A percentile compares a stretch with the other conserved stretches of the same genome.
Conservation (phyloP, 768 basidiomycete species). For the Boletus sp. region DNA sequence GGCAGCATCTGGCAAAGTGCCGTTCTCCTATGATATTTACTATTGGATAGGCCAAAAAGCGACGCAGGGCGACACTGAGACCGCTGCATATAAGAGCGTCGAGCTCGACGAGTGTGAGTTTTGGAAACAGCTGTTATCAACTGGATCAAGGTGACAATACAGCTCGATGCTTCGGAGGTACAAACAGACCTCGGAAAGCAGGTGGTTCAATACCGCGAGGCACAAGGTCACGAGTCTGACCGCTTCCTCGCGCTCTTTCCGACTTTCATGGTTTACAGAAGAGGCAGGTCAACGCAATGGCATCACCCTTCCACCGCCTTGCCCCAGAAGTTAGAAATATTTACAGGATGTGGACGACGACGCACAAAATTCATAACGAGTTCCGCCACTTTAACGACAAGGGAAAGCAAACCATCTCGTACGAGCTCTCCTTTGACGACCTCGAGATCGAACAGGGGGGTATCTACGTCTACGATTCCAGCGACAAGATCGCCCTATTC, state of each 20-base stretch:
- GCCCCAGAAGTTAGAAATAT: constrained; percentile 34
- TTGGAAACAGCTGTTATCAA: not conserved
- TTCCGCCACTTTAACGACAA: not conserved
- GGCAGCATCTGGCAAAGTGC: constrained; percentile 35
- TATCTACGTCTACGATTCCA: constrained; percentile 60
- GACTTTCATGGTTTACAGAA: constrained; percentile 42
- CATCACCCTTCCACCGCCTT: not conserved
- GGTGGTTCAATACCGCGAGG: constrained; percentile 60
- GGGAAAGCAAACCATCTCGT: constrained; percentile 36
- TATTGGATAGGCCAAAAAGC: constrained; percentile 64
- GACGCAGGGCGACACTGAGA: constrained; percentile 57
- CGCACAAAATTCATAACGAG: constrained; percentile 6
- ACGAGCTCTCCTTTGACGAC: constrained; percentile 45
- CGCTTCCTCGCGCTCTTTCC: constrained; percentile 51
- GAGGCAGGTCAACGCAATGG: constrained; percentile 13
- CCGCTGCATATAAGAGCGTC: constrained; percentile 64
- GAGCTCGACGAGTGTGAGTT: constrained; percentile 51
- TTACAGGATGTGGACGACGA: constrained; percentile 45
- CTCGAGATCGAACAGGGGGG: constrained; percentile 51
- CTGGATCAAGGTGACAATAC: not conserved
- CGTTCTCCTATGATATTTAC: constrained; percentile 56
- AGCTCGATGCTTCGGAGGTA: not conserved
- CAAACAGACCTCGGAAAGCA: constrained; percentile 39
- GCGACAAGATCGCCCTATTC: constrained; percentile 48
- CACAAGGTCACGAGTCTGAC: constrained; percentile 54